These are phyloP conservation scores for Przewalskia tangutica DNA, from an alignment of 257 asterid genomes.

Conservation along the genomic window DNA sequence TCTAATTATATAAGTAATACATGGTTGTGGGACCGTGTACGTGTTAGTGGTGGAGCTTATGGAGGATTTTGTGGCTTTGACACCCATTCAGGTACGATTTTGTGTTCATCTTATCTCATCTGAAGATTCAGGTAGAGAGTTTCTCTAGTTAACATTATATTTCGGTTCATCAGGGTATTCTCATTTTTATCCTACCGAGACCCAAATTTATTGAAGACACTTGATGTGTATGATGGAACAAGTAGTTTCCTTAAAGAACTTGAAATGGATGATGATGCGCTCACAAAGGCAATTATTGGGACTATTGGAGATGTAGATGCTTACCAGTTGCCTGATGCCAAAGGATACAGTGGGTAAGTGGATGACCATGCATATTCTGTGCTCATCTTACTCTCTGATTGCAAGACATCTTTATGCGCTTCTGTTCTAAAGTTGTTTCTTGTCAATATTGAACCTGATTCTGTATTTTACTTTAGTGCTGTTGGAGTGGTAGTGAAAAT, in stretches of 20 bases:
- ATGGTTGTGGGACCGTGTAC: constrained; percentile 99
- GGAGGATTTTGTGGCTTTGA: constrained; percentile 98
- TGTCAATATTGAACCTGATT: background rate
- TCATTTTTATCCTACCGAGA: constrained; percentile 92
- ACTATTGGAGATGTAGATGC: constrained; percentile 94
- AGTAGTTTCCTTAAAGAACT: constrained; percentile 74
- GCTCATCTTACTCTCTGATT: background rate
- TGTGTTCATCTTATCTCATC: background rate
- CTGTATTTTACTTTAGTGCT: background rate
- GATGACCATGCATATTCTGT: background rate
- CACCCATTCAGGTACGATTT: constrained; percentile 71
- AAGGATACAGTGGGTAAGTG: constrained; percentile 88
- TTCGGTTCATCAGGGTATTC: constrained; percentile 53
- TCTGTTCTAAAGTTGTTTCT: background rate
- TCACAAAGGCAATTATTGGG: constrained; percentile 93
- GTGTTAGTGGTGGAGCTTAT: constrained; percentile 99
- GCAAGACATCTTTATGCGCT: background rate
- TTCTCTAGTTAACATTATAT: background rate
- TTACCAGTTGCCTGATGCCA: constrained; percentile 96
- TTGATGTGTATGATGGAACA: constrained; percentile 85
- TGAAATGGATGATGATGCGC: constrained; percentile 83
- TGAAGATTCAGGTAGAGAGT: background rate
- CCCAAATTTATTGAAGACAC: constrained; percentile 90
- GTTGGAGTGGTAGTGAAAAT: background rate
- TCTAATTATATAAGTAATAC: constrained; percentile 72